Evolutionary conservation across 2,329 filamentous ascomycete genomes (phyloP).

Genomic region (Graphilbum fragrans): DNA sequence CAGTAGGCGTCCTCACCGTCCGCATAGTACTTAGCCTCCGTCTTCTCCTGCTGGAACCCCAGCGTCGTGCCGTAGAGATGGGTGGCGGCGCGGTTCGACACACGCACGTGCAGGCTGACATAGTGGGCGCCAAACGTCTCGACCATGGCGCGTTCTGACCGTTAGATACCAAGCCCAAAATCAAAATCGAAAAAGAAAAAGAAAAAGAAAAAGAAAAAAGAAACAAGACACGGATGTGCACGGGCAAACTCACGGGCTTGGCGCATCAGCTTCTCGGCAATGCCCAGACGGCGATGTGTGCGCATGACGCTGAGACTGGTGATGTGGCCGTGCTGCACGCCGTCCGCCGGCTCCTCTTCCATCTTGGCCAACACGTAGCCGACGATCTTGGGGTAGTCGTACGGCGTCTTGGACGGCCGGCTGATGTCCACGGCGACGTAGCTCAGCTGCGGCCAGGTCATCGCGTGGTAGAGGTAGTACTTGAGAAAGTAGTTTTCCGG

Average conservation of each 20-base stretch:
- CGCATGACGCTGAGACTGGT: slow-evolving; percentile 93
- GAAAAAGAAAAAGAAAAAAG: background rate
- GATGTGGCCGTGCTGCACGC: slow-evolving; percentile 89
- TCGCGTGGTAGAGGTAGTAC: slow-evolving; percentile 98
- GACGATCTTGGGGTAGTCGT: slow-evolving; percentile 93
- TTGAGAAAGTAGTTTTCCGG: slow-evolving; percentile 99
- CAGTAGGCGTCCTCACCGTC: slow-evolving; percentile 93
- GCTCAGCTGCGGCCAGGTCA: slow-evolving; percentile 94
- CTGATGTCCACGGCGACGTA: slow-evolving; percentile 92
- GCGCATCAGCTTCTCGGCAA: slow-evolving; percentile 95
- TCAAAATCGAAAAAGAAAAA: too few relatives aligned
- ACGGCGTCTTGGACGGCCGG: slow-evolving; percentile 61
- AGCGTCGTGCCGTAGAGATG: slow-evolving; percentile 89
- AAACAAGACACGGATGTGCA: background rate
- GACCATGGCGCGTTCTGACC: slow-evolving; percentile 81
- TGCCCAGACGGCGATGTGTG: slow-evolving; percentile 79
- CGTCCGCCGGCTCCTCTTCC: slow-evolving; percentile 93
- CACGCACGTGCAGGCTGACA: slow-evolving; percentile 89
- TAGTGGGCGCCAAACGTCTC: slow-evolving; percentile 87
- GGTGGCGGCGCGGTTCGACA: slow-evolving; percentile 84
- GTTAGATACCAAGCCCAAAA: too few relatives aligned
- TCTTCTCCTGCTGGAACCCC: slow-evolving; percentile 77
- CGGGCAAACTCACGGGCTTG: slow-evolving; percentile 63
- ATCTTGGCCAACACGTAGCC: slow-evolving; percentile 99
- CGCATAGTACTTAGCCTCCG: slow-evolving; percentile 85